Percentiles rank a stretch among this genome's conserved stretches.
Evolutionary conservation across 2,329 filamentous ascomycete species (phyloP).

Genomic region (Pseudogymnoascus sp.): DNA sequence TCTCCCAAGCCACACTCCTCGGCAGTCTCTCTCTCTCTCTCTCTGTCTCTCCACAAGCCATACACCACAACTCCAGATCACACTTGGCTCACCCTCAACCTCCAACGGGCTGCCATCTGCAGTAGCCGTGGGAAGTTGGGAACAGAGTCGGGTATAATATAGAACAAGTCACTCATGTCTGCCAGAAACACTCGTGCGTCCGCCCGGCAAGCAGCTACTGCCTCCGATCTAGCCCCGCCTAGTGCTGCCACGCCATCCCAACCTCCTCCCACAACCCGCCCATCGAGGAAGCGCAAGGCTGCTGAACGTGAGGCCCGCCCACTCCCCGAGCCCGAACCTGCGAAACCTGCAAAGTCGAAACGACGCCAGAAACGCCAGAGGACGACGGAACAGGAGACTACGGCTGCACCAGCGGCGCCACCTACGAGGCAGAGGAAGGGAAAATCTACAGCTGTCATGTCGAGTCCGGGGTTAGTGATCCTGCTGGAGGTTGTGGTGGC

Average conservation of each 20-base stretch:
- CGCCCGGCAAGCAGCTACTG: constrained; percentile 74
- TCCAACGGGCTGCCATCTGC: neutral
- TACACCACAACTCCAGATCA: constrained; percentile 11
- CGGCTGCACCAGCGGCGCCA: constrained; percentile 32
- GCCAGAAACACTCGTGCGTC: constrained; percentile 93
- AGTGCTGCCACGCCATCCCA: constrained; percentile 32
- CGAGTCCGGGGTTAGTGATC: constrained; percentile 58
- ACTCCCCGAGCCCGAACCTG: constrained; percentile 29
- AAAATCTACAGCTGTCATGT: constrained; percentile 62
- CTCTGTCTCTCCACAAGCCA: neutral
- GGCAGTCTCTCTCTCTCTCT: neutral
- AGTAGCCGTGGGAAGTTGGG: constrained; percentile 13
- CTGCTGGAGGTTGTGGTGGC: constrained; percentile 12
- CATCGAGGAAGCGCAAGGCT: constrained; percentile 71
- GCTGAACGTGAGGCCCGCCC: constrained; percentile 47
- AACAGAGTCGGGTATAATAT: constrained; percentile 12
- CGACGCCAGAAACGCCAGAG: constrained; percentile 68
- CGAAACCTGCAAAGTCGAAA: constrained; percentile 35
- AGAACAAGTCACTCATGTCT: constrained; percentile 68
- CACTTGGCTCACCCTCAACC: constrained; percentile 12
- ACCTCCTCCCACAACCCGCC: constrained; percentile 36
- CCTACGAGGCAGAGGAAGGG: constrained; percentile 50
- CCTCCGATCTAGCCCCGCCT: constrained; percentile 32
- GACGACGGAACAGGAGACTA: constrained; percentile 43
- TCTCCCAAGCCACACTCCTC: neutral